phyloP scores from a whole-genome alignment of 495 filamentous ascomycete genomes.

The Podospora comata region DNA sequence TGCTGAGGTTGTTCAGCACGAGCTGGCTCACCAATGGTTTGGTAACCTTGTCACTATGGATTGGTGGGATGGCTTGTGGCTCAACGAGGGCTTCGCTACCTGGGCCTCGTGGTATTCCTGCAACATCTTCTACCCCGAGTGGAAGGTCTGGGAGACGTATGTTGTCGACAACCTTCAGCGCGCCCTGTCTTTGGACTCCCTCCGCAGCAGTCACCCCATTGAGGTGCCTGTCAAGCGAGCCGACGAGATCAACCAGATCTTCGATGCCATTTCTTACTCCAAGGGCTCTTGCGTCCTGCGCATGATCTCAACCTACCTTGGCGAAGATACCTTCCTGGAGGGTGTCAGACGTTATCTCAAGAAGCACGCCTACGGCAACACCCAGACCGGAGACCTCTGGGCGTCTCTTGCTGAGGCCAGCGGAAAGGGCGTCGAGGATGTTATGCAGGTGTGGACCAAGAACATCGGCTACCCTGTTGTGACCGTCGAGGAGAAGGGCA shows the following conservation, averaged over 20 bases:
- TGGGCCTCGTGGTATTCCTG: conserved; percentile 76
- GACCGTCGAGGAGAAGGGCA: conserved; percentile 59
- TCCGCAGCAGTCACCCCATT: conserved; percentile 93
- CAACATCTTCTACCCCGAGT: conserved; percentile 90
- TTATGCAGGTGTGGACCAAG: conserved; percentile 79
- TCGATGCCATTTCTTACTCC: conserved; percentile 95
- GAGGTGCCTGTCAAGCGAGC: conserved; percentile 94
- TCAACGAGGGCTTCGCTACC: conserved; percentile 97
- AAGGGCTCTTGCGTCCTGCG: conserved; percentile 94
- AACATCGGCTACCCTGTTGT: conserved; percentile 73
- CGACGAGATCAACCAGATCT: conserved; percentile 97
- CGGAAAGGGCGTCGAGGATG: conserved; percentile 78
- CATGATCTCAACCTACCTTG: conserved; percentile 95
- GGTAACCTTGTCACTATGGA: conserved; percentile 99
- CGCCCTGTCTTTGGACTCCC: conserved; percentile 81
- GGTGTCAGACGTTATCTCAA: conserved; percentile 89
- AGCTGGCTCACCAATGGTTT: conserved; percentile 98
- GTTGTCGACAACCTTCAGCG: conserved; percentile 88
- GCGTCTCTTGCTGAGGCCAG: conserved; percentile 82
- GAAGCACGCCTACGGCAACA: conserved; percentile 88
- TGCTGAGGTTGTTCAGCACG: conserved; percentile 93
- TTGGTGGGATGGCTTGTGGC: conserved; percentile 98
- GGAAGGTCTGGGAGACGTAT: conserved; percentile 98
- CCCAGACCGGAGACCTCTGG: conserved; percentile 87
- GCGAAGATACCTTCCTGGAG: conserved; percentile 90